Percentiles rank a stretch among this genome's conserved stretches.
Conservation (phyloP, 169 alveolate genomes). For the Eimeria sp. region DNA sequence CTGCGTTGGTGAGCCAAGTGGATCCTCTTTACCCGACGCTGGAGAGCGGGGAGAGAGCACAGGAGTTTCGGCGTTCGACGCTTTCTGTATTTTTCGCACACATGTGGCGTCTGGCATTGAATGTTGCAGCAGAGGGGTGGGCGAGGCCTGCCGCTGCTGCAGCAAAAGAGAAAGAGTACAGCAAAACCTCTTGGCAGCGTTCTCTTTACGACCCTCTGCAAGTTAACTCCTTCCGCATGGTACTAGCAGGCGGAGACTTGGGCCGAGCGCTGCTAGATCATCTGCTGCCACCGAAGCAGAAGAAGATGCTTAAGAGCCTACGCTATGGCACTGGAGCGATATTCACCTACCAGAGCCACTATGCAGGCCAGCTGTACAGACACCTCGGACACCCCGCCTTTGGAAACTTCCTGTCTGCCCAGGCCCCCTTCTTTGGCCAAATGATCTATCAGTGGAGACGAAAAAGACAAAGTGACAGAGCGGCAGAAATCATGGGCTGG, state of each 20-base stretch:
- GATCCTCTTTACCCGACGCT: not conserved
- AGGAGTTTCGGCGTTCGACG: constrained; percentile 11
- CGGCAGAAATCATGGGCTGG: constrained; percentile 36
- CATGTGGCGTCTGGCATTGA: not conserved
- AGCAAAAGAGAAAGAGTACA: not conserved
- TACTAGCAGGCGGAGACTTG: constrained; percentile 20
- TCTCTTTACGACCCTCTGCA: constrained; percentile 2
- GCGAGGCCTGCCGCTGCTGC: not conserved
- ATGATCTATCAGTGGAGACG: not conserved
- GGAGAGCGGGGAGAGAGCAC: not conserved
- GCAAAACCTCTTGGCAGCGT: not conserved
- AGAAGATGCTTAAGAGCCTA: constrained; percentile 2
- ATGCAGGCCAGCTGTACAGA: constrained; percentile 18
- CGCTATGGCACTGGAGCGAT: not conserved
- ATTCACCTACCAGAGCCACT: not conserved
- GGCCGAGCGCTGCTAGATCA: not conserved
- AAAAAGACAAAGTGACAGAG: not conserved
- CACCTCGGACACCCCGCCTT: not conserved
- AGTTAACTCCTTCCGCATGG: constrained; percentile 39
- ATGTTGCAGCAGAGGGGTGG: not conserved
- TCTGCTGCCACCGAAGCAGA: not conserved
- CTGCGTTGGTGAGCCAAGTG: not conserved
- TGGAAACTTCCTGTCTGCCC: constrained; percentile 15
- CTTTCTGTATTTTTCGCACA: not conserved
- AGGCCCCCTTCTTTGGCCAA: constrained; percentile 36